These are phyloP conservation scores for Fimicolochytrium jonesii DNA, from an alignment of 192 early-diverging fungal genomes.

Conservation along the genomic window DNA sequence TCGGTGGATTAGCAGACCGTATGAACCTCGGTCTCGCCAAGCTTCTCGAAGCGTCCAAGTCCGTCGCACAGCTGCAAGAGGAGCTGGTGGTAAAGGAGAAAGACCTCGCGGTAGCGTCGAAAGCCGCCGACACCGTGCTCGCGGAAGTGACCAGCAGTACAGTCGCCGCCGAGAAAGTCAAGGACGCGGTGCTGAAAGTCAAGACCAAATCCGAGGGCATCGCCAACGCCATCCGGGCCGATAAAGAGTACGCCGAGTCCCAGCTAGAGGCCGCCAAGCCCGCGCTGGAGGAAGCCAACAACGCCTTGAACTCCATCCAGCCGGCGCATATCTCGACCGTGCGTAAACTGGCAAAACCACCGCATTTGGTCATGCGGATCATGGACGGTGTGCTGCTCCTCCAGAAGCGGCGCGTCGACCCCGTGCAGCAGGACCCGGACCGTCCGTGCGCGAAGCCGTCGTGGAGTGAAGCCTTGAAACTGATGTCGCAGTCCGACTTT, in stretches of 20 bases:
- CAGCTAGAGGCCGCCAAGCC: slow-evolving; percentile 62
- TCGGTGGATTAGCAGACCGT: slow-evolving; percentile 54
- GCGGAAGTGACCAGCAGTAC: slow-evolving; percentile 57
- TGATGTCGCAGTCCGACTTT: slow-evolving; percentile 60
- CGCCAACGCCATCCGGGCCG: slow-evolving; percentile 59
- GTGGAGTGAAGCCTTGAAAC: slow-evolving; percentile 58
- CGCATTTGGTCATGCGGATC: slow-evolving; percentile 64
- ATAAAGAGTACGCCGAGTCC: slow-evolving; percentile 53
- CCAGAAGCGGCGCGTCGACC: slow-evolving; percentile 50
- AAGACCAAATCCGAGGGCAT: slow-evolving; percentile 63
- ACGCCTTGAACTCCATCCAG: slow-evolving; percentile 62
- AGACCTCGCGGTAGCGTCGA: slow-evolving; percentile 55
- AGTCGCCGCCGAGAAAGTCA: slow-evolving; percentile 60
- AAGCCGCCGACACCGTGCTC: slow-evolving; percentile 53
- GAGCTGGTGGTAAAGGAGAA: slow-evolving; percentile 64
- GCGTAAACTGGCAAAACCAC: slow-evolving; percentile 61
- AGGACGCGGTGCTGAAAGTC: slow-evolving; percentile 59
- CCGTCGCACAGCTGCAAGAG: slow-evolving; percentile 58
- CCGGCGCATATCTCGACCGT: slow-evolving; percentile 61
- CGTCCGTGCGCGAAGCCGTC: slow-evolving; percentile 56
- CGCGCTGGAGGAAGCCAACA: slow-evolving; percentile 56
- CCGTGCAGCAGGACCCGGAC: slow-evolving; percentile 56
- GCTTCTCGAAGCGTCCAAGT: slow-evolving; percentile 58
- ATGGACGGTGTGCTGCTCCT: slow-evolving; percentile 63
- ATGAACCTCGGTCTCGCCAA: slow-evolving; percentile 67